phyloP scores from a whole-genome alignment of 2,329 filamentous ascomycete species.

The Endothia cerciana region DNA sequence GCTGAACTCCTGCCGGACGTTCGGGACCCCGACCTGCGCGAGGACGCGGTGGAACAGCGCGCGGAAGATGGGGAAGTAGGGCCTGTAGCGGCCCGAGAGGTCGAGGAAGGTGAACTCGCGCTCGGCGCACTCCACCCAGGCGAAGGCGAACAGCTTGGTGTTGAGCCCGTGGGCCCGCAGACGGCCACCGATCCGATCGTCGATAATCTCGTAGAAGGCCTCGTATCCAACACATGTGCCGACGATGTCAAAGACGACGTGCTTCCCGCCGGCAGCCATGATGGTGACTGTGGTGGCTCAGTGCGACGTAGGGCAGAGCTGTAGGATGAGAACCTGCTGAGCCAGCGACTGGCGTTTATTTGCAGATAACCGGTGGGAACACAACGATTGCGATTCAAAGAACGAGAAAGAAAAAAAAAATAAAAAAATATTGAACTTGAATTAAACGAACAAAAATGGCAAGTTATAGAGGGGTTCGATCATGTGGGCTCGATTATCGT shows the following conservation, averaged over 20 bases:
- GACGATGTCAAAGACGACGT: constrained; percentile 57
- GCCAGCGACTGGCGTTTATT: no score
- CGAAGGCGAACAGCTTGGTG: constrained; percentile 48
- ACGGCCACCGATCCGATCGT: constrained; percentile 44
- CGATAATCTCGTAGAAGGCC: constrained; percentile 46
- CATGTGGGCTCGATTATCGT: not conserved
- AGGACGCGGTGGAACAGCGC: constrained; percentile 54
- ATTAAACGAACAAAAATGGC: no score
- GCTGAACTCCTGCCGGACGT: constrained; percentile 46
- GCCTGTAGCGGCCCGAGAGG: constrained; percentile 47
- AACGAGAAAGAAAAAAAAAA: no score
- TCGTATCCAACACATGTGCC: constrained; percentile 55
- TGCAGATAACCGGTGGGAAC: no score
- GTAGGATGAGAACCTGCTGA: not conserved
- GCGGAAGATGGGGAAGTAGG: constrained; percentile 47
- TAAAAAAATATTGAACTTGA: no score
- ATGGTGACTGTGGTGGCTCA: not conserved
- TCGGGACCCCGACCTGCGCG: constrained; percentile 46
- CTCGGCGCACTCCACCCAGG: constrained; percentile 52
- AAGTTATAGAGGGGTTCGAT: not conserved
- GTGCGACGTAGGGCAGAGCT: no score
- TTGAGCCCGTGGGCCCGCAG: constrained; percentile 45
- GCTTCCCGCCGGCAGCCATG: constrained; percentile 37
- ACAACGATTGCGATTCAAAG: not conserved
- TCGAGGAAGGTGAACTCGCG: constrained; percentile 54